Conservation (phyloP, 179 eudicot species). For the Spinacia oleracea region DNA sequence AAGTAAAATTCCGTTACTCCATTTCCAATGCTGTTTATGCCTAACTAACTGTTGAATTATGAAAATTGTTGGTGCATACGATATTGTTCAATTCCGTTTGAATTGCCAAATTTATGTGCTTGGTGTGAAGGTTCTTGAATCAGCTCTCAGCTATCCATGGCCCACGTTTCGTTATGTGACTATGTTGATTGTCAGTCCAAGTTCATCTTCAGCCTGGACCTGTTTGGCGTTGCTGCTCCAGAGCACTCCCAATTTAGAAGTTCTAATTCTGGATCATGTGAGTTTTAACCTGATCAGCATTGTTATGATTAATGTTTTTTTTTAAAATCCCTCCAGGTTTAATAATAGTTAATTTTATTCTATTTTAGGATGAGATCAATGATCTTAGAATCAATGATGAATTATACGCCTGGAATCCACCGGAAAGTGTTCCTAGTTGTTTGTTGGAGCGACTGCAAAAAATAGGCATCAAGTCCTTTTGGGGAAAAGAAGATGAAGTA, state of each 20-base stretch:
- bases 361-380: background rate
- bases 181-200: background rate
- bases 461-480: background rate
- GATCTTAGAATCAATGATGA: no score
- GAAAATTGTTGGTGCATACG: background rate
- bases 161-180: background rate
- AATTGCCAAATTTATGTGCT: background rate
- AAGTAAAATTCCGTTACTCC: no score
- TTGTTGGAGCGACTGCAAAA: background rate
- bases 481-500: slow-evolving; percentile 2
- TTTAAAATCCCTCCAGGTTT: background rate
- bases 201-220: background rate
- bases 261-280: slow-evolving; percentile 10
- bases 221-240: background rate
- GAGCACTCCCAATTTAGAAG: background rate
- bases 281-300: no score
- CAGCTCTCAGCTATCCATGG: slow-evolving; percentile 4
- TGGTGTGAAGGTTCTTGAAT: background rate
- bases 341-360: no score
- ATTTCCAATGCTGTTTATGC: background rate
- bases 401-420: background rate
- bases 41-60: no score
- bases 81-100: background rate
- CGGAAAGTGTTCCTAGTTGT: background rate
- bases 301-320: background rate